A percentile compares a stretch with the other conserved stretches of the same genome.
phyloP scores from a whole-genome alignment of 495 filamentous ascomycete genomes.

The Stereocaulon alpinum region DNA sequence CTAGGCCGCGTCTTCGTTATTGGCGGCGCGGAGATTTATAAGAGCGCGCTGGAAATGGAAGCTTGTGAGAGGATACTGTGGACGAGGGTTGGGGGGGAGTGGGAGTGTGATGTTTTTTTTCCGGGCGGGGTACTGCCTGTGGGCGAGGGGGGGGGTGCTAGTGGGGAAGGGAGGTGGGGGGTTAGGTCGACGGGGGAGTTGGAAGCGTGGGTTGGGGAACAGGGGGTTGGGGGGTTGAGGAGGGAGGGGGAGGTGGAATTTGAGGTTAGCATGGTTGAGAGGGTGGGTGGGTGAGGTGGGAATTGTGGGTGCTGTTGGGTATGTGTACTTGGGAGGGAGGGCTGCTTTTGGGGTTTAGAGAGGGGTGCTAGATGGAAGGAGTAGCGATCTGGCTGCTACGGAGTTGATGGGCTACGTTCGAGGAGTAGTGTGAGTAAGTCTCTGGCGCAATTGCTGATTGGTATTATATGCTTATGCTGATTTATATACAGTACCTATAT shows the following conservation, averaged over 20 bases:
- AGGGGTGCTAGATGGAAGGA: too few relatives aligned
- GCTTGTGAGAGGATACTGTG: constrained; percentile 44
- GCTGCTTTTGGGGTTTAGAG: too few relatives aligned
- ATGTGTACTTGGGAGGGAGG: too few relatives aligned
- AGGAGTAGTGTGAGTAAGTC: too few relatives aligned
- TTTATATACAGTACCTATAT: constrained; percentile 1
- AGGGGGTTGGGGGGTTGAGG: constrained; percentile 17
- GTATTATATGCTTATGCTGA: neutral
- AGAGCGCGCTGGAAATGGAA: constrained; percentile 47
- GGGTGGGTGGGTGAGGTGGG: constrained; percentile 2
- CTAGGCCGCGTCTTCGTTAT: constrained; percentile 67
- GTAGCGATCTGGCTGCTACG: too few relatives aligned
- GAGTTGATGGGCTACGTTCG: too few relatives aligned
- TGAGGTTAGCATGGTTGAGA: constrained; percentile 22
- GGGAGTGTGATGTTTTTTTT: constrained; percentile 87
- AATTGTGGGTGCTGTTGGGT: neutral
- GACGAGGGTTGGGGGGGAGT: constrained; percentile 52
- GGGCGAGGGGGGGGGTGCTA: neutral
- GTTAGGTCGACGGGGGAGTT: constrained; percentile 21
- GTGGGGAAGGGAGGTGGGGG: constrained; percentile 18
- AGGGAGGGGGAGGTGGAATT: constrained; percentile 21
- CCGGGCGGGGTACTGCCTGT: constrained; percentile 35
- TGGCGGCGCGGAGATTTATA: constrained; percentile 81
- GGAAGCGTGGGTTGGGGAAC: constrained; percentile 24
- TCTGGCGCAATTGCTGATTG: too few relatives aligned